These are phyloP conservation scores for Trypethelium eluteriae DNA, from an alignment of 495 filamentous ascomycete species.

Conservation along the genomic window DNA sequence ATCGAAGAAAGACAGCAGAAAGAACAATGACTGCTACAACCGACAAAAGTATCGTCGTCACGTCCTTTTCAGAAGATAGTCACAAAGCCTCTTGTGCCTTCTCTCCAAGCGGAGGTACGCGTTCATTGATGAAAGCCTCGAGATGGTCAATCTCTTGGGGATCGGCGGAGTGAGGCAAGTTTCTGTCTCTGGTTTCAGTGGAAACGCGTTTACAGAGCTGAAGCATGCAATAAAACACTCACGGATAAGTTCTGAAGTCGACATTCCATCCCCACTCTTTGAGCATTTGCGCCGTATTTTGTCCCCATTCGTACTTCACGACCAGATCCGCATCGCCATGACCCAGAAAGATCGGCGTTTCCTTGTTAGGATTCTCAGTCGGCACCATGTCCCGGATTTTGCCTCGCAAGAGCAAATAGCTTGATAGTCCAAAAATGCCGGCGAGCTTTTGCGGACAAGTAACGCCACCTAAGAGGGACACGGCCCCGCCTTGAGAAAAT, in stretches of 20 bases:
- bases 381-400: slow-evolving; percentile 62
- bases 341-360: slow-evolving; percentile 79
- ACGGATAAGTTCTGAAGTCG: slow-evolving; percentile 69
- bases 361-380: slow-evolving; percentile 59
- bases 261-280: slow-evolving; percentile 61
- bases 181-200: slow-evolving; percentile 35
- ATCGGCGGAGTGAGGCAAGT: slow-evolving; percentile 68
- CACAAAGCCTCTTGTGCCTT: slow-evolving; percentile 17
- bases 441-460: slow-evolving; percentile 69
- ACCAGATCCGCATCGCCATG: slow-evolving; percentile 70
- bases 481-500: slow-evolving; percentile 56
- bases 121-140: slow-evolving; percentile 62
- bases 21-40: neutral
- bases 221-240: slow-evolving; percentile 31
- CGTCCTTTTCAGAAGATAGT: slow-evolving; percentile 13
- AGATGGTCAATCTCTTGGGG: slow-evolving; percentile 75
- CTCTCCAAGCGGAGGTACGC: slow-evolving; percentile 47
- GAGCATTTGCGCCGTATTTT: slow-evolving; percentile 53
- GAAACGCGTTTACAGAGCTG: neutral
- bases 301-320: slow-evolving; percentile 61
- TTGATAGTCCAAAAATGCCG: slow-evolving; percentile 79
- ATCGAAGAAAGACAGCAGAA: neutral
- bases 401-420: slow-evolving; percentile 67
- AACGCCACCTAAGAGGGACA: slow-evolving; percentile 58
- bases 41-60: neutral